Conservation (phyloP, 2,329 filamentous ascomycete species). For the Sarocladium brachiariae region DNA sequence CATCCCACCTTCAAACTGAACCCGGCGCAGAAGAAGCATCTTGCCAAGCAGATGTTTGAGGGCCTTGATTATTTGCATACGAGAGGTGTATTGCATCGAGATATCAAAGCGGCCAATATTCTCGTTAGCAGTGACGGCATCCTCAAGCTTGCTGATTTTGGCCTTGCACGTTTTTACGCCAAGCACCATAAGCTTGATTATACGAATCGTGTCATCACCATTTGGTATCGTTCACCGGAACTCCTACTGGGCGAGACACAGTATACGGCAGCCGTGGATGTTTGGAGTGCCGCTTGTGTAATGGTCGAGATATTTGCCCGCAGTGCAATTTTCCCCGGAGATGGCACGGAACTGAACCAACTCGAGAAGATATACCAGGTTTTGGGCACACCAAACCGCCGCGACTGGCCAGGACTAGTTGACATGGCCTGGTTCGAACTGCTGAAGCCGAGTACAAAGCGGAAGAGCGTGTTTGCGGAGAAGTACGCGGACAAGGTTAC, state of each 20-base stretch:
- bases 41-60: conserved; percentile 88
- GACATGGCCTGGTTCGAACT: conserved; percentile 98
- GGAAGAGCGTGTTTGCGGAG: conserved; percentile 70
- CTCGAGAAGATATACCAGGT: conserved; percentile 94
- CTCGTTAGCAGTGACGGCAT: conserved; percentile 84
- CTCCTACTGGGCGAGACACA: conserved; percentile 85
- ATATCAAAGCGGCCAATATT: conserved; percentile 98
- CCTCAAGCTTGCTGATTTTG: conserved; percentile 92
- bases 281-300: conserved; percentile 97
- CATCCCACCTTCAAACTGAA: conserved; percentile 88
- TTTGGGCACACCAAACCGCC: conserved; percentile 77
- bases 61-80: conserved; percentile 90
- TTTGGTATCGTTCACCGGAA: conserved; percentile 93
- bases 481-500: conserved; percentile 74
- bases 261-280: conserved; percentile 83
- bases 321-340: conserved; percentile 89
- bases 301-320: conserved; percentile 94
- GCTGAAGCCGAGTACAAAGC: conserved; percentile 68
- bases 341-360: conserved; percentile 92
- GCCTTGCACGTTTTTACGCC: conserved; percentile 89
- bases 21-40: conserved; percentile 80
- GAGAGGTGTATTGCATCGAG: conserved; percentile 87
- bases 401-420: conserved; percentile 82
- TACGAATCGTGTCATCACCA: conserved; percentile 96
- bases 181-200: conserved; percentile 91